Evolutionary conservation across 164 flowering plant species (phyloP).

Genomic region (Berberis vulgaris): DNA sequence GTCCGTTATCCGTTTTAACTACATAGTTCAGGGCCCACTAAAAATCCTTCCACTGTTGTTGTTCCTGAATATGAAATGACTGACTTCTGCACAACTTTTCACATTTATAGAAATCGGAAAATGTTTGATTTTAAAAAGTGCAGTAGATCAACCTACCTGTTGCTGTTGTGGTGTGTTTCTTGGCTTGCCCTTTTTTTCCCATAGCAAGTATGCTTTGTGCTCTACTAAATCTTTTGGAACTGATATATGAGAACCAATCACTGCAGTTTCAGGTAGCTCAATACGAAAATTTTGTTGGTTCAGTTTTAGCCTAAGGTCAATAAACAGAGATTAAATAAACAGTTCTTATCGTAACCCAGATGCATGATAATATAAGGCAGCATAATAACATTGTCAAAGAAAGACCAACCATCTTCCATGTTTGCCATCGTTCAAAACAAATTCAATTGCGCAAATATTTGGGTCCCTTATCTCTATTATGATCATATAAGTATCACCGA

Average conservation of each 20-base stretch:
- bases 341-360: background rate
- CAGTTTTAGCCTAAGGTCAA: constrained; percentile 25
- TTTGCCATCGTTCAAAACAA: constrained; percentile 32
- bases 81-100: too few relatives aligned
- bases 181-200: constrained; percentile 42
- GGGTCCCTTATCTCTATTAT: constrained; percentile 31
- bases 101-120: too few relatives aligned
- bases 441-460: constrained; percentile 30
- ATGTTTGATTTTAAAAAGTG: background rate
- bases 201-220: constrained; percentile 23
- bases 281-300: constrained; percentile 31
- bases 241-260: constrained; percentile 11
- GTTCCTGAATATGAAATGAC: too few relatives aligned
- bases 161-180: constrained; percentile 25
- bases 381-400: constrained; percentile 1
- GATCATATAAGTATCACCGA: constrained; percentile 18
- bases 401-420: constrained; percentile 31
- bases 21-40: too few relatives aligned
- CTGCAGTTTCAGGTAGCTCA: constrained; percentile 23
- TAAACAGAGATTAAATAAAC: background rate
- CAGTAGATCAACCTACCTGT: constrained; percentile 15
- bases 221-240: constrained; percentile 33
- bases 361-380: background rate
- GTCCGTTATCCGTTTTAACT: too few relatives aligned
- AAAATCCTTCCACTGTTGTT: too few relatives aligned